phyloP scores from a whole-genome alignment of 257 asterid species.

The Primulina huaijiensis region DNA sequence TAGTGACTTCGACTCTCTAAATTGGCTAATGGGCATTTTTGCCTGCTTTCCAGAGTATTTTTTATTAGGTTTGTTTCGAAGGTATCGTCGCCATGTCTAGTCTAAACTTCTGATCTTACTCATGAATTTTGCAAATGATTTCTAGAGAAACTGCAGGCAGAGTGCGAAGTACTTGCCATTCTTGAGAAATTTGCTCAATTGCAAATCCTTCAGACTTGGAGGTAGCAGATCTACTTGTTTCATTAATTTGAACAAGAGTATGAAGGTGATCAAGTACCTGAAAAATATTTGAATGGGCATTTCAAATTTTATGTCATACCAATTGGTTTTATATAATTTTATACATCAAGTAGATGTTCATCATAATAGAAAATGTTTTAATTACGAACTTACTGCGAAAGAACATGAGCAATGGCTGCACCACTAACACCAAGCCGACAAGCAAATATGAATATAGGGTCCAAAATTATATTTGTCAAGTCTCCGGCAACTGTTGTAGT shows the following conservation, averaged over 20 bases:
- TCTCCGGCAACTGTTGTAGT: conserved; percentile 67
- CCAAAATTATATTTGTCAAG: conserved; percentile 64
- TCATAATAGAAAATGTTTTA: too few species aligned
- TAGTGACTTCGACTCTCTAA: background rate
- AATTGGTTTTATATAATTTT: too few species aligned
- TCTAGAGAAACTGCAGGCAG: background rate
- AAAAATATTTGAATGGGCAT: background rate
- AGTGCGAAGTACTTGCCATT: conserved; percentile 42
- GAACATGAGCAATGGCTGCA: conserved; percentile 97
- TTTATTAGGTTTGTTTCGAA: too few species aligned
- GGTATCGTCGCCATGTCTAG: background rate
- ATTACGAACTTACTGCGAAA: conserved; percentile 67
- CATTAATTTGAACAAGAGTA: conserved; percentile 59
- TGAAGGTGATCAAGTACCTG: conserved; percentile 74
- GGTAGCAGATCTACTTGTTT: conserved; percentile 68
- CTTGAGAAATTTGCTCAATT: conserved; percentile 71
- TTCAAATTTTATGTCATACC: background rate
- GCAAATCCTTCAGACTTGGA: conserved; percentile 69
- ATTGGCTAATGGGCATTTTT: background rate
- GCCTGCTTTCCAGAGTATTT: too few species aligned
- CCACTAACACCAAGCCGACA: conserved; percentile 78
- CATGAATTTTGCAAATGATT: background rate
- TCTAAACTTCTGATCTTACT: background rate
- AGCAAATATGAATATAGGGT: conserved; percentile 78
- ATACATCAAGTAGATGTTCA: too few species aligned